Conservation (phyloP, 2,329 filamentous ascomycete species). For the Raffaelea arxii region DNA sequence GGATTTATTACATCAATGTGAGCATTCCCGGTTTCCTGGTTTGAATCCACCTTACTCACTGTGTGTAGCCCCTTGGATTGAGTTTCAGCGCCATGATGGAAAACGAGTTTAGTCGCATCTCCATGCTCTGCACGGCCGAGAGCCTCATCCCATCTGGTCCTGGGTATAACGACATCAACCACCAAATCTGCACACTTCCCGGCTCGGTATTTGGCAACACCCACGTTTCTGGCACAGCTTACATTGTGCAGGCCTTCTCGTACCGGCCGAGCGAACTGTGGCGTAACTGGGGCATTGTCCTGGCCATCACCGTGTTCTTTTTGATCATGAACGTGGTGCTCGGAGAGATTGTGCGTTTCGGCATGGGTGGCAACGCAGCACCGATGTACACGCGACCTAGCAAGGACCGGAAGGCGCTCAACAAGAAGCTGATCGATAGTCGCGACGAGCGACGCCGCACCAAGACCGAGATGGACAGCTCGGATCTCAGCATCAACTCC, state of each 20-base stretch:
- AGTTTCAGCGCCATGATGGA: slow-evolving; percentile 73
- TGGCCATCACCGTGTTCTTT: slow-evolving; percentile 67
- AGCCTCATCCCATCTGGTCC: slow-evolving; percentile 64
- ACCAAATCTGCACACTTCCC: slow-evolving; percentile 74
- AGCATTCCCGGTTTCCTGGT: not conserved
- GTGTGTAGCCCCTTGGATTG: slow-evolving; percentile 52
- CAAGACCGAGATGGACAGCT: slow-evolving; percentile 31
- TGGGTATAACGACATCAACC: slow-evolving; percentile 57
- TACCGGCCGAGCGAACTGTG: slow-evolving; percentile 62
- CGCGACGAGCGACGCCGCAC: slow-evolving; percentile 43
- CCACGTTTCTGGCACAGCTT: slow-evolving; percentile 54
- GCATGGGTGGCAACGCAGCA: slow-evolving; percentile 70
- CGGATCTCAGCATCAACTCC: slow-evolving; percentile 47
- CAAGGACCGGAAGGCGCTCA: slow-evolving; percentile 56
- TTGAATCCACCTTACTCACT: slow-evolving; percentile 36
- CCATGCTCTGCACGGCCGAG: slow-evolving; percentile 57
- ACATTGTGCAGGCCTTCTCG: slow-evolving; percentile 58
- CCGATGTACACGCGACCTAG: slow-evolving; percentile 67
- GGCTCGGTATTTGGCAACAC: slow-evolving; percentile 59
- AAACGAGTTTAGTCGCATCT: slow-evolving; percentile 68
- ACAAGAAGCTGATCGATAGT: slow-evolving; percentile 51
- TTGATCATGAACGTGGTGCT: slow-evolving; percentile 65
- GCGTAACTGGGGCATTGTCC: slow-evolving; percentile 76
- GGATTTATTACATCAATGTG: slow-evolving; percentile 71
- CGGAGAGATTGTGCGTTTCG: slow-evolving; percentile 69